These are phyloP conservation scores for Trichoderma koningii DNA, from an alignment of 2,329 filamentous ascomycete genomes.

Conservation along the genomic window DNA sequence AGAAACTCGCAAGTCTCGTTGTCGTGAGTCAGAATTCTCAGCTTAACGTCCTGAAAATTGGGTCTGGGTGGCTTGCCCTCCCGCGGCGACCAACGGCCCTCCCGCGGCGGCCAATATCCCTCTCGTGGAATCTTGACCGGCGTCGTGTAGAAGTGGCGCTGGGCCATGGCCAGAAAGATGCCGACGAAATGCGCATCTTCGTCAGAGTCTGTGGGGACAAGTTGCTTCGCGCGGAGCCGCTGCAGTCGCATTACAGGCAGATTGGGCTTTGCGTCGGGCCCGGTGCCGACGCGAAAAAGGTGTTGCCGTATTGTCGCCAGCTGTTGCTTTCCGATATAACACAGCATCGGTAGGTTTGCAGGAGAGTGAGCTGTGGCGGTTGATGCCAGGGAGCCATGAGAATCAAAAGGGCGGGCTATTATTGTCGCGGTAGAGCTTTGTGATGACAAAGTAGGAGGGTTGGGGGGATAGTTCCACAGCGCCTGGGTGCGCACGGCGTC, in stretches of 20 bases:
- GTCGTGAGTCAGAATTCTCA: constrained; percentile 56
- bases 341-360: constrained; percentile 41
- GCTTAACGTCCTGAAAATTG: constrained; percentile 50
- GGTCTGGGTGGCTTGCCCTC: constrained; percentile 34
- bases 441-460: constrained; percentile 33
- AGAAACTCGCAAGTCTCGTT: constrained; percentile 52
- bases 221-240: constrained; percentile 48
- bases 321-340: constrained; percentile 52
- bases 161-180: constrained; percentile 59
- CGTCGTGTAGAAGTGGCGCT: constrained; percentile 52
- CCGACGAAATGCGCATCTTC: constrained; percentile 57
- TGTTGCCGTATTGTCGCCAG: constrained; percentile 49
- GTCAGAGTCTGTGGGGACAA: constrained; percentile 51
- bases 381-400: constrained; percentile 34
- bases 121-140: constrained; percentile 32
- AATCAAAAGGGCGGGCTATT: constrained; percentile 42
- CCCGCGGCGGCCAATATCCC: constrained; percentile 34
- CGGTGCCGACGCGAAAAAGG: constrained; percentile 49
- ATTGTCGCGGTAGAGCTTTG: constrained; percentile 42
- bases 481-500: constrained; percentile 51
- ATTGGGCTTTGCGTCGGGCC: constrained; percentile 48
- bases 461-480: constrained; percentile 49
- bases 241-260: constrained; percentile 52
- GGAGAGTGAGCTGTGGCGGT: constrained; percentile 32
- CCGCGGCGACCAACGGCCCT: constrained; percentile 34